phyloP scores from a whole-genome alignment of 768 basidiomycete genomes.

The Suillus tomentosus region DNA sequence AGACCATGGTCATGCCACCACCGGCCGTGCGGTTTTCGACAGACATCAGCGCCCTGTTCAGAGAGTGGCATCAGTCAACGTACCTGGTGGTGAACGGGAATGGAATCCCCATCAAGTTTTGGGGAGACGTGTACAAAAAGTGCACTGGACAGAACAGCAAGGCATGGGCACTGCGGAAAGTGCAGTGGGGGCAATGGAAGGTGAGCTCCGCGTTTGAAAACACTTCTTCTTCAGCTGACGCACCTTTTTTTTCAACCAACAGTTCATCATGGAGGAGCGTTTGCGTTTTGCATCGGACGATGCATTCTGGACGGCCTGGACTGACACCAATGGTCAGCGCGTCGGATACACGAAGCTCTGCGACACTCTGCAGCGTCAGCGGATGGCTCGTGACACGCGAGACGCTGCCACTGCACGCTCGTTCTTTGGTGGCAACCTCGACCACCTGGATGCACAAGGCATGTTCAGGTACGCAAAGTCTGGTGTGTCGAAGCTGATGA shows the following conservation, averaged over 20 bases:
- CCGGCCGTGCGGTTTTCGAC: background rate
- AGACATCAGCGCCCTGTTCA: background rate
- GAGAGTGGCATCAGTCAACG: background rate
- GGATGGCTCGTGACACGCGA: too few relatives aligned
- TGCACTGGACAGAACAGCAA: background rate
- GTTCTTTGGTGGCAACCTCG: too few relatives aligned
- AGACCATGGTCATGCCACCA: background rate
- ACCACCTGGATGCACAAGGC: too few relatives aligned
- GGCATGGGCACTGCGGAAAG: background rate
- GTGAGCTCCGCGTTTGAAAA: background rate
- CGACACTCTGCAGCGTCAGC: too few relatives aligned
- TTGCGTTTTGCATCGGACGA: too few relatives aligned
- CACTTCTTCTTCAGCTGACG: background rate
- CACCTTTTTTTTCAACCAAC: background rate
- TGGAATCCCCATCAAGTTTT: background rate
- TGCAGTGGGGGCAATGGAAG: conserved; percentile 1
- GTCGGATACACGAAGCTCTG: too few relatives aligned
- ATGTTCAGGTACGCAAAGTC: too few relatives aligned
- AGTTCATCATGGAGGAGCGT: conserved; percentile 15
- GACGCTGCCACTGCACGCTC: too few relatives aligned
- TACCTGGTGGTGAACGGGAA: background rate
- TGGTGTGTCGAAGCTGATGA: too few relatives aligned
- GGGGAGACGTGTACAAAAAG: conserved; percentile 1
- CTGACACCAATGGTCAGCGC: too few relatives aligned
- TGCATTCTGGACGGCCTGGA: too few relatives aligned